Percentiles rank a stretch among this genome's conserved stretches.
These are phyloP conservation scores for Alliaria petiolata DNA, from an alignment of 345 rosid species.

Conservation along the genomic window DNA sequence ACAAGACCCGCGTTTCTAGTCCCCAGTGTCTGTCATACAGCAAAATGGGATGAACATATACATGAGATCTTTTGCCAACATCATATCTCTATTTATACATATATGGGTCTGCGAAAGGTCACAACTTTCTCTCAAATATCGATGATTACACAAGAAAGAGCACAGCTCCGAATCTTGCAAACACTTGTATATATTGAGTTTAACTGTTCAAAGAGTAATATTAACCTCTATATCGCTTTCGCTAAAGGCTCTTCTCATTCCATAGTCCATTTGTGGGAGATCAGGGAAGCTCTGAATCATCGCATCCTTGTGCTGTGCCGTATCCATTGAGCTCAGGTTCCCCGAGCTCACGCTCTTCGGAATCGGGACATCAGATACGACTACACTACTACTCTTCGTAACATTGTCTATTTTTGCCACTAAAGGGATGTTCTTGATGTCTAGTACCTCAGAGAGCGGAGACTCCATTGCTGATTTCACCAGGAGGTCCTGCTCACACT, in stretches of 20 bases:
- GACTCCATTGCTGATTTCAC: slow-evolving; percentile 49
- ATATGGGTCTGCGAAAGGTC: too few relatives aligned
- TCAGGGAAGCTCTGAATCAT: slow-evolving; percentile 56
- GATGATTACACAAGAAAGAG: not conserved
- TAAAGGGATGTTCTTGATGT: slow-evolving; percentile 48
- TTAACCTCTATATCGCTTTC: slow-evolving; percentile 90
- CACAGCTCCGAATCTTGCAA: not conserved
- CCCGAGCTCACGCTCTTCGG: slow-evolving; percentile 73
- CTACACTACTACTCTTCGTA: slow-evolving; percentile 25
- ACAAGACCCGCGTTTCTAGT: slow-evolving; percentile 28
- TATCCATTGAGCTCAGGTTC: slow-evolving; percentile 60
- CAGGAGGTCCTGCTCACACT: slow-evolving; percentile 71
- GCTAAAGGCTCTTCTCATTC: slow-evolving; percentile 87
- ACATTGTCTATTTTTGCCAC: slow-evolving; percentile 21
- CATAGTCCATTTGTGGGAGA: slow-evolving; percentile 54
- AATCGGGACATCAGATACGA: slow-evolving; percentile 33
- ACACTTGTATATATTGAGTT: not conserved
- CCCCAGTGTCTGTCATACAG: slow-evolving; percentile 60
- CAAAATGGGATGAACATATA: slow-evolving; percentile 36
- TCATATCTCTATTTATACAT: not conserved
- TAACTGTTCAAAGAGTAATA: not conserved
- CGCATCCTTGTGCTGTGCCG: slow-evolving; percentile 31
- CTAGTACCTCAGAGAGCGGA: slow-evolving; percentile 49
- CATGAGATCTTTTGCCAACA: not conserved
- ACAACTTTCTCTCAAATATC: not conserved